Conservation (phyloP, 805 yeast species). For the Candida easanensis region DNA sequence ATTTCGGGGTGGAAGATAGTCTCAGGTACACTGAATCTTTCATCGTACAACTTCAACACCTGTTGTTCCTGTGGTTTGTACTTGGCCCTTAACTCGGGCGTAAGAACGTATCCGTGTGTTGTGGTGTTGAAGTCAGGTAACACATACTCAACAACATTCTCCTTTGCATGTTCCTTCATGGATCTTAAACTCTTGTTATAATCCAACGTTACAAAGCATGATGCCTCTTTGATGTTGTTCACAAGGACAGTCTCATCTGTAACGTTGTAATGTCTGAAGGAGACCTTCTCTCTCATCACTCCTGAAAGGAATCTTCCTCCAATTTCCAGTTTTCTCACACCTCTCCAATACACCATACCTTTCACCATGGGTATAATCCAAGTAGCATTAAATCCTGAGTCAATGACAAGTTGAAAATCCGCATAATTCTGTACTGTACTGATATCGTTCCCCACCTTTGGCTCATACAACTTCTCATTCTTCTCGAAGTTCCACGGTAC, state of each 20-base stretch:
- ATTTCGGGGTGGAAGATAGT: slow-evolving; percentile 82
- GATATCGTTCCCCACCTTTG: slow-evolving; percentile 19
- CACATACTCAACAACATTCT: slow-evolving; percentile 60
- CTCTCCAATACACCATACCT: slow-evolving; percentile 74
- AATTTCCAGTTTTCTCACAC: slow-evolving; percentile 72
- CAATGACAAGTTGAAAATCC: slow-evolving; percentile 79
- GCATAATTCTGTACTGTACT: slow-evolving; percentile 28
- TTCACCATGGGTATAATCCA: slow-evolving; percentile 83
- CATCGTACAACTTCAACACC: slow-evolving; percentile 69
- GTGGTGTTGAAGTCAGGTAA: slow-evolving; percentile 86
- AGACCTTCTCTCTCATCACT: slow-evolving; percentile 74
- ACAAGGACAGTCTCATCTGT: slow-evolving; percentile 86
- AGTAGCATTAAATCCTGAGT: slow-evolving; percentile 84
- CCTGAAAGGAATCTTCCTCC: slow-evolving; percentile 89
- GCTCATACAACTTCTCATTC: slow-evolving; percentile 29
- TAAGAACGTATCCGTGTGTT: slow-evolving; percentile 65
- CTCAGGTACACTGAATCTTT: slow-evolving; percentile 86
- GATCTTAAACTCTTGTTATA: slow-evolving; percentile 46
- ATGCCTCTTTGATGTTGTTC: slow-evolving; percentile 78
- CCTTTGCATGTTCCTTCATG: slow-evolving; percentile 28
- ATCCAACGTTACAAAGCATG: slow-evolving; percentile 66
- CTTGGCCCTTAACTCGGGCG: slow-evolving; percentile 29
- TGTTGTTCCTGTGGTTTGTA: slow-evolving; percentile 54
- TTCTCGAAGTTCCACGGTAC: slow-evolving; percentile 55
- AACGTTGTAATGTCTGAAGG: slow-evolving; percentile 90